Percentiles rank a stretch among this genome's conserved stretches.
These are phyloP conservation scores for Leishmania martiniquensis DNA, from an alignment of 208 protist genomes.

Conservation along the genomic window DNA sequence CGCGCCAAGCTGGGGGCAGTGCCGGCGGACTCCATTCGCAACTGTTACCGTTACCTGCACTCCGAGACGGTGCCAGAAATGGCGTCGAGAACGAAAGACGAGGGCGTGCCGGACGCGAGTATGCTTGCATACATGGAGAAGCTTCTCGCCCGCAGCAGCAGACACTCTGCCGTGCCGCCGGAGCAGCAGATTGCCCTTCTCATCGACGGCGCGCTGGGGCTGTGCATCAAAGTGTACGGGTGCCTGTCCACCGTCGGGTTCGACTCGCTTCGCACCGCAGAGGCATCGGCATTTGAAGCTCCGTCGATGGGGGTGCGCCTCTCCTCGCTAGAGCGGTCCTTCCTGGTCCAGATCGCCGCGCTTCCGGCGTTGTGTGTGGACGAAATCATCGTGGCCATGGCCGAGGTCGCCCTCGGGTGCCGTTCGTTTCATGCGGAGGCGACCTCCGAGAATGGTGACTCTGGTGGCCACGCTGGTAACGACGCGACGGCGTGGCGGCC, in stretches of 20 bases:
- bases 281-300: conserved; percentile 4
- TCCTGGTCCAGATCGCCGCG: conserved; percentile 63
- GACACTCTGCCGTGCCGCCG: conserved; percentile 5
- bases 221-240: conserved; percentile 68
- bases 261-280: conserved; percentile 31
- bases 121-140: conserved; percentile 30
- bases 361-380: conserved; percentile 75
- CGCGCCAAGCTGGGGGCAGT: conserved; percentile 26
- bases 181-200: conserved; percentile 32
- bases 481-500: conserved; percentile 32
- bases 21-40: conserved; percentile 28
- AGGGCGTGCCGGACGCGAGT: conserved; percentile 11
- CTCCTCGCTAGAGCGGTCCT: conserved; percentile 59
- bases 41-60: conserved; percentile 37
- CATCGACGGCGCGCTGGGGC: conserved; percentile 41
- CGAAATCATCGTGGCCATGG: conserved; percentile 78
- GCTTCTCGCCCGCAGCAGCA: conserved; percentile 9
- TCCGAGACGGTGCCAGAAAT: background rate
- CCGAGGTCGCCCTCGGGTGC: conserved; percentile 43
- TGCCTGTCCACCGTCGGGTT: conserved; percentile 64
- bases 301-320: conserved; percentile 35
- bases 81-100: background rate
- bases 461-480: background rate
- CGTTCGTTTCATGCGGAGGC: background rate
- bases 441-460: conserved; percentile 1